Base-by-base conservation (phyloP, 352 stramenopile species). In the Salisapilia sapeloensis region DNA sequence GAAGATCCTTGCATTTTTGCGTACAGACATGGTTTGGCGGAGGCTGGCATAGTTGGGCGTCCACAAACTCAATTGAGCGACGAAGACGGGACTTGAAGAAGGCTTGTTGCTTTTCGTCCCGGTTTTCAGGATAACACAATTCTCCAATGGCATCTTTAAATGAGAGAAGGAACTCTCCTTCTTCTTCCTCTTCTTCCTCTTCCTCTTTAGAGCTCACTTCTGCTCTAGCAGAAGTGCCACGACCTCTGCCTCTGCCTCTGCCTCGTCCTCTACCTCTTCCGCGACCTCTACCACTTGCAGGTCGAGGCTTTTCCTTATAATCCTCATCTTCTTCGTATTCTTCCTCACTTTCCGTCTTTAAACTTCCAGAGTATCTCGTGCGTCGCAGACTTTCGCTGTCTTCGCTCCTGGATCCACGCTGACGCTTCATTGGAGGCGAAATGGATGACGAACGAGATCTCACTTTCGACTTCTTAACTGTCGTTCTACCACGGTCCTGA, bases 41-140 rank as follows among this genome's bases (percentile, higher is more conserved):
- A 3, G 65, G 61, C 25, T 60, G 55, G 33, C 65, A 81, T 2
- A 81, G 42, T 35, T 74, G 46, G 4, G 65, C 62, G 32, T 81
- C 65, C 7, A 81, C 65, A 41, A 81, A 76, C 40, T 71, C 25
- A 22, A 81, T 78, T 11, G 65, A 55, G 42, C 69, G 69, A 29
- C 61, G 56, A 17, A 81, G 37, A 20, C 61, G 51, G 6, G 75
- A 56, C 40, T 83, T 83, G 30, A 83, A 78, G 38, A 80, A 80
- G 40, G 54, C 56, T 16, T 56, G 78, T 38, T 76, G 53, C 17
- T 41, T 45, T 2, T 44, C 43, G 1, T 58, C 61, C 29, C 67
- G 67, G 9, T 56, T 46, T 7, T 78, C 63, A 6, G 50, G 42
- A 29, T 74, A 83, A 44, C 67, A 78, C 47, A 80, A 44, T 16